Conservation (phyloP, 768 basidiomycete species). For the Psilocybe cyanescens region DNA sequence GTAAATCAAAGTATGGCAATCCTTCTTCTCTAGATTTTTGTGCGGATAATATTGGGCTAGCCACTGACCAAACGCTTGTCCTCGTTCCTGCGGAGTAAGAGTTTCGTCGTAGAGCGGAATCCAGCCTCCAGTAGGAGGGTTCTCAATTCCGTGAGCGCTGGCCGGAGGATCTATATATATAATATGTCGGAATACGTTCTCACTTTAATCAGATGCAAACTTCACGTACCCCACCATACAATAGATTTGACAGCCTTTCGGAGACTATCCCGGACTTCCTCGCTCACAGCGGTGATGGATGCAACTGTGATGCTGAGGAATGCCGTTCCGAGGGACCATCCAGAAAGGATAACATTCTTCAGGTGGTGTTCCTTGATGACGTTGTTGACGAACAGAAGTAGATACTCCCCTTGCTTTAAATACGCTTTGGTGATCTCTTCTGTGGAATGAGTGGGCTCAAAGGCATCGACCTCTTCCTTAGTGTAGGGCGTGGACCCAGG, state of each 20-base stretch:
- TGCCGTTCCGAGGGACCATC: conserved; percentile 33
- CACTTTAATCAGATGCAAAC: too few species aligned
- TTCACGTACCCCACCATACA: conserved; percentile 10
- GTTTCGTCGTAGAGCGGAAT: conserved; percentile 28
- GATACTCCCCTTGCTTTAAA: conserved; percentile 30
- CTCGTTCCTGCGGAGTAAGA: conserved; percentile 20
- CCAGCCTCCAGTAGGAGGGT: conserved; percentile 19
- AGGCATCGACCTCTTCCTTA: conserved; percentile 24
- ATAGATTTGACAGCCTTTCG: conserved; percentile 9
- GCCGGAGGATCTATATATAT: conserved; percentile 25
- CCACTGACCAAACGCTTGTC: conserved; percentile 25
- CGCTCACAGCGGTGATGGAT: conserved; percentile 21
- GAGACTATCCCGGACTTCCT: conserved; percentile 20
- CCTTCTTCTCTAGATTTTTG: conserved; percentile 12
- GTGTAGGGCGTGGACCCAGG: conserved; percentile 34
- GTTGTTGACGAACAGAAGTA: conserved; percentile 30
- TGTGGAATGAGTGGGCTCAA: conserved; percentile 4
- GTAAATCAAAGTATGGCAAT: conserved; percentile 17
- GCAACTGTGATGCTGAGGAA: conserved; percentile 28
- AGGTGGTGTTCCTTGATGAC: conserved; percentile 24
- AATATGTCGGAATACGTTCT: not conserved
- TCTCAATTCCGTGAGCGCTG: conserved; percentile 19
- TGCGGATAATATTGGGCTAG: conserved; percentile 21
- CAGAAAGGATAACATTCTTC: conserved; percentile 25
- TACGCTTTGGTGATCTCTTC: conserved; percentile 23